Evolutionary conservation across 1,139 yeast genomes (phyloP).

Genomic region (Magnusiomyces sp.): DNA sequence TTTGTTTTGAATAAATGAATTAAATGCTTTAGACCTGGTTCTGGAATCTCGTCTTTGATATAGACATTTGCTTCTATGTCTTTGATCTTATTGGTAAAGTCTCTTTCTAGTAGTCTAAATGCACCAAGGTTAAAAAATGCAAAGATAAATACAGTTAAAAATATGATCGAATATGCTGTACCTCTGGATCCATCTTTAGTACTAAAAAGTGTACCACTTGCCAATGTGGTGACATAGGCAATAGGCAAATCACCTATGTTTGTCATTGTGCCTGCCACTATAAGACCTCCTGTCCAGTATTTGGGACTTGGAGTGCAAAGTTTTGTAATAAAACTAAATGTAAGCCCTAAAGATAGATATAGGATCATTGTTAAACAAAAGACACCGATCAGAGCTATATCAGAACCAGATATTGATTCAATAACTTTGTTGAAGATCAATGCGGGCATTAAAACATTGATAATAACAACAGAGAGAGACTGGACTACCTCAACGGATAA

Average conservation of each 20-base stretch:
- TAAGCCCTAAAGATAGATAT: constrained; percentile 27
- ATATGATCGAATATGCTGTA: constrained; percentile 78
- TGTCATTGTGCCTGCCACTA: constrained; percentile 60
- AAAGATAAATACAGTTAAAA: constrained; percentile 60
- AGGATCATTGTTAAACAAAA: constrained; percentile 57
- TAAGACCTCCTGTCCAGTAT: constrained; percentile 70
- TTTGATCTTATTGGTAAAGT: constrained; percentile 35
- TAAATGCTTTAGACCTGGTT: background rate
- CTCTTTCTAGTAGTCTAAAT: constrained; percentile 58
- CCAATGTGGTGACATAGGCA: constrained; percentile 76
- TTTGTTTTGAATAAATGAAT: background rate
- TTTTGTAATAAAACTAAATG: constrained; percentile 27
- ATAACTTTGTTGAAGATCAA: constrained; percentile 73
- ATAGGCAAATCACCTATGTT: constrained; percentile 72
- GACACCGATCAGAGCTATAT: constrained; percentile 68
- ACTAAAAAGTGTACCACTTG: constrained; percentile 52
- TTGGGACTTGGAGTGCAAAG: constrained; percentile 48
- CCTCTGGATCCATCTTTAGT: constrained; percentile 60
- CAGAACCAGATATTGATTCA: constrained; percentile 55
- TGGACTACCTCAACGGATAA: constrained; percentile 58
- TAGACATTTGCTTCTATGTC: constrained; percentile 5
- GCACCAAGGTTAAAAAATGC: constrained; percentile 73
- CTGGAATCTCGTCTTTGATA: background rate
- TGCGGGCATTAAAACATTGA: constrained; percentile 68
- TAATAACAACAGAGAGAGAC: constrained; percentile 64